Base-by-base conservation (phyloP, 75 land plant species). In the Pinus tabuliformis region DNA sequence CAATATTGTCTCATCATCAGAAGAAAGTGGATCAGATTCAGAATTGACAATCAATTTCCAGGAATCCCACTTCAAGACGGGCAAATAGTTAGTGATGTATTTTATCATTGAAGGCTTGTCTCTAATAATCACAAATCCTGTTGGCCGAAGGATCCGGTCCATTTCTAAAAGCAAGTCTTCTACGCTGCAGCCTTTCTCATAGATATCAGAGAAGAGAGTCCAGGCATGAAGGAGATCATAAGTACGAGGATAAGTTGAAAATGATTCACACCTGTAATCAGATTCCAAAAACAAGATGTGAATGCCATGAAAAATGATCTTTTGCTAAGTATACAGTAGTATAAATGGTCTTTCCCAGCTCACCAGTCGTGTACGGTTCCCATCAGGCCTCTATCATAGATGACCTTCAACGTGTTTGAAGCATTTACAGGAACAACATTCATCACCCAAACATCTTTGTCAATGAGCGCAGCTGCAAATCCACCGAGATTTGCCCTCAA, bases 191-290 rank as follows among this genome's bases (percentile, higher is more conserved):
- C 87, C 91, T 36, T 66, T 83, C 28, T 81, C 76, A 58, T 90
- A 88, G 28, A 92, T 85, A 37, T 90, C 86, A 17, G 99, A 90
- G 75, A 96, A 88, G 8, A 96, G 77, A 59, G 72, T 65, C 95
- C 91, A 91, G 8, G 94, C 91, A 87, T 96, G 99, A 75, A 96
- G 90, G 30, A 96, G 86, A 81, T 96, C 99, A 62, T 92, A 96
- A 6, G 99, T 94, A 11, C 98, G 88, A 21, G 99, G 98, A 73
- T 96, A 96, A 2, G 99, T 96, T 6, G 98, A 92, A 75, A 91
- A 96, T 22, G 99, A 81, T 82, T 96, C 99, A 75, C 99, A 96
- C 99, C 99, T 96, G 77, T 36, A 75, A 57, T 0, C 77, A 79
- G 14, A 28, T 42, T 21, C 26, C 26, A 76, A 64, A 45, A 22